Conservation (phyloP, 73 alveolate species). For the Symbiodinium pilosum region DNA sequence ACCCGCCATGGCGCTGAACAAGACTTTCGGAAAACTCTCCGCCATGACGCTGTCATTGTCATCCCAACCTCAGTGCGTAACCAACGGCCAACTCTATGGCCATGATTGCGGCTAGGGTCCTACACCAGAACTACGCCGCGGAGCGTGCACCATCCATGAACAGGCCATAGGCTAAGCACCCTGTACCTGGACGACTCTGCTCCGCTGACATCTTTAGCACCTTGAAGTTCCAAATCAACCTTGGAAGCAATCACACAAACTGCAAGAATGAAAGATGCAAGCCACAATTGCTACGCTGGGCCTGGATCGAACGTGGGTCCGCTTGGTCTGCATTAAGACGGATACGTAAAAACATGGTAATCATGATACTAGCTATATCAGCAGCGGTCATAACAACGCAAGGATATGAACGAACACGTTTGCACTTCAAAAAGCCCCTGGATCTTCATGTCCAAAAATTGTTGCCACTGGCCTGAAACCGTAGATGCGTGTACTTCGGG, state of each 20-base stretch:
- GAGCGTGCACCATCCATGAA: slow-evolving; percentile 98
- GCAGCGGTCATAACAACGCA: no score
- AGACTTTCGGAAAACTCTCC: slow-evolving; percentile 99
- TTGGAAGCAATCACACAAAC: background rate
- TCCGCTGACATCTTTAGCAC: slow-evolving; percentile 60
- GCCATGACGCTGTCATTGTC: slow-evolving; percentile 98
- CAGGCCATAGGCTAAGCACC: slow-evolving; percentile 98
- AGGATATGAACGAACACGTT: no score
- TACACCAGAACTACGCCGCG: no score
- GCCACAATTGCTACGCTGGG: no score
- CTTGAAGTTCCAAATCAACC: slow-evolving; percentile 87
- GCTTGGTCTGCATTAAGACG: no score
- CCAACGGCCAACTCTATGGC: background rate
- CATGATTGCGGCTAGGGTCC: background rate
- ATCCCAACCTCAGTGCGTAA: slow-evolving; percentile 97
- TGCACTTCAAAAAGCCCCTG: no score
- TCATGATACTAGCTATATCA: no score
- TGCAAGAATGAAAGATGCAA: background rate
- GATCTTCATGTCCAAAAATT: no score
- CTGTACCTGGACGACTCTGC: slow-evolving; percentile 91
- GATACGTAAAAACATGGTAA: no score
- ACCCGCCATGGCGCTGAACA: slow-evolving; percentile 95
- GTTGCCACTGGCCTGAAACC: no score
- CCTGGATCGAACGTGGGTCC: no score
- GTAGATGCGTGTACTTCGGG: no score